Evolutionary conservation across 1,284 basidiomycete species (phyloP), one percentile per base, ranked within the genome.

Genomic region (Rhizoctonia solani): DNA sequence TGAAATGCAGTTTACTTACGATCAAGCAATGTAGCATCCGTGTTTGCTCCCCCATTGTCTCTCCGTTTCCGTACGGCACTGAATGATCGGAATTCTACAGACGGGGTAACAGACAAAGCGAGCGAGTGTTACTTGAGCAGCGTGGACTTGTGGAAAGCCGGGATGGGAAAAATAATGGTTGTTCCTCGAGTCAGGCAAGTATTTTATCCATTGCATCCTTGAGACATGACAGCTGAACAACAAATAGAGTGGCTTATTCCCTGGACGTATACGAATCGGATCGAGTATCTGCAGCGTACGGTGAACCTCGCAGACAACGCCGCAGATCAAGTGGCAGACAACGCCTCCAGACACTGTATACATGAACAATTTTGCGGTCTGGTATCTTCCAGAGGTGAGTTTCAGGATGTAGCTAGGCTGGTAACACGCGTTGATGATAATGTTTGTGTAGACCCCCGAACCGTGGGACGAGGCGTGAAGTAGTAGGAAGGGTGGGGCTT

Each of bases 71-170:
- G 70, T 23, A 70, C 66, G 4, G 69, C 73, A 8, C 55, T 58
- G 9, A 69, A 70, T 34, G 74, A 72, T 23, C 56, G 29, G 41
- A 73, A 66, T 8, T 52, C 32, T 34, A 69, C 70, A 61, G 44
- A 69, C 65, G 27, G 66, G 47, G 56, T 68, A 54, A 68, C 74
- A 58, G 72, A 77, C 75, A 73, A 77, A 74, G 72, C 76, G 75
- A 73, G 73, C 73, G 66, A 75, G 72, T 52, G 77, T 75, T 74
- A 73, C 70, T 74, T 79, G 65, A 74, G 78, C 27, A 74, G 72
- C n/a, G 77, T 78, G 72, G 78, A 79, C 71, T 75, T 79, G 67
- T 79, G 78, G 77, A 76, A 74, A 69, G 76, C 74, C 56, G 77
- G 76, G 21, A 74, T 77, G 34, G 75, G 76, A 9, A 72, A 74